These are phyloP conservation scores for Ampelomyces quisqualis DNA, from an alignment of 2,329 filamentous ascomycete species.

Conservation along the genomic window DNA sequence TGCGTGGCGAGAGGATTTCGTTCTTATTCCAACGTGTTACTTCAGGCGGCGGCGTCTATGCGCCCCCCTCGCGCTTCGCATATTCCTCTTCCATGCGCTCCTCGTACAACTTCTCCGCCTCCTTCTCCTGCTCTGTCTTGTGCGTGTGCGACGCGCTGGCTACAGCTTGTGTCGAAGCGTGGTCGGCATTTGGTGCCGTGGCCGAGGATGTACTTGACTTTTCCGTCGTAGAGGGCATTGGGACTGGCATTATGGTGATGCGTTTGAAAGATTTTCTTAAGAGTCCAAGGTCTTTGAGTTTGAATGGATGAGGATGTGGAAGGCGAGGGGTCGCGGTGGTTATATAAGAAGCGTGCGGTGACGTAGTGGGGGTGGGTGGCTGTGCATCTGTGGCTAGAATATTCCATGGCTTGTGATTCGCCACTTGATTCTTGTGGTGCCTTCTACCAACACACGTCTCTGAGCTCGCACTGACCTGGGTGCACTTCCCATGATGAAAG, in stretches of 20 bases:
- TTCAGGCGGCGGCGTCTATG: conserved; percentile 16
- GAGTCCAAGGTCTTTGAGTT: too few relatives aligned
- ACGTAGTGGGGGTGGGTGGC: too few relatives aligned
- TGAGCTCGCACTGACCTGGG: too few relatives aligned
- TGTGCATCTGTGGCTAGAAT: too few relatives aligned
- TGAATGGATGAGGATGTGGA: too few relatives aligned
- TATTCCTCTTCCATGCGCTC: conserved; percentile 46
- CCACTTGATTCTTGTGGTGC: too few relatives aligned
- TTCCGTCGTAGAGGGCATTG: conserved; percentile 23
- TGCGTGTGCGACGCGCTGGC: conserved; percentile 25
- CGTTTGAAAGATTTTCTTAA: too few relatives aligned
- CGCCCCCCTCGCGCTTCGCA: conserved; percentile 43
- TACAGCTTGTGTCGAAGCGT: conserved; percentile 29
- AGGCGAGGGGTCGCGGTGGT: too few relatives aligned
- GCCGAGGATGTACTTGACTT: conserved; percentile 22
- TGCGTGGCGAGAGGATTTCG: conserved; percentile 2
- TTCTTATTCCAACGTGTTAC: conserved; percentile 1
- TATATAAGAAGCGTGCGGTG: too few relatives aligned
- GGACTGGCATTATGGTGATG: conserved; percentile 26
- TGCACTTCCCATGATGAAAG: too few relatives aligned
- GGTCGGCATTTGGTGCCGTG: conserved; percentile 26
- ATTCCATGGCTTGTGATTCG: too few relatives aligned
- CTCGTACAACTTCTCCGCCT: conserved; percentile 40
- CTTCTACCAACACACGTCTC: too few relatives aligned
- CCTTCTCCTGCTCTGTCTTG: conserved; percentile 36